A percentile compares a stretch with the other conserved stretches of the same genome.
phyloP scores from a whole-genome alignment of 1,284 basidiomycete genomes.

The Sporisorium exsertum region DNA sequence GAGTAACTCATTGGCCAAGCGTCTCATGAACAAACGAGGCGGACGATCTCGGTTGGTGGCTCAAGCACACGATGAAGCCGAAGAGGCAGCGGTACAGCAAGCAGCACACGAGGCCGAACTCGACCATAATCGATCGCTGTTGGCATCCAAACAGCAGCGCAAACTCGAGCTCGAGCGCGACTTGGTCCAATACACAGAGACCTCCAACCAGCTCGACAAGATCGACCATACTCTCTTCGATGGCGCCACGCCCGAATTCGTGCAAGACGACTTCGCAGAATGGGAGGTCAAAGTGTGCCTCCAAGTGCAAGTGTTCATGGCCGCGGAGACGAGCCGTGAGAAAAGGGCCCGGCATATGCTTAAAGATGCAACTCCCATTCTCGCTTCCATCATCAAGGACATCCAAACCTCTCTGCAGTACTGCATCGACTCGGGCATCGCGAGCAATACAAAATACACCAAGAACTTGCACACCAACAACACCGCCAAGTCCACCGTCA shows the following conservation, averaged over 20 bases:
- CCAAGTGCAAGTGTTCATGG: slow-evolving; percentile 35
- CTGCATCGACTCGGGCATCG: slow-evolving; percentile 55
- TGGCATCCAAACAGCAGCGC: slow-evolving; percentile 7
- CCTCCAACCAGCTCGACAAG: slow-evolving; percentile 26
- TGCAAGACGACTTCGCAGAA: slow-evolving; percentile 37
- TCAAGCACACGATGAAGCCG: slow-evolving; percentile 21
- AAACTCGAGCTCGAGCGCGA: slow-evolving; percentile 26
- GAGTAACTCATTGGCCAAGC: slow-evolving; percentile 36
- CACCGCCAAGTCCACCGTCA: slow-evolving; percentile 20
- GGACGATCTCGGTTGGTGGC: slow-evolving; percentile 14
- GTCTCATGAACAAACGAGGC: slow-evolving; percentile 41
- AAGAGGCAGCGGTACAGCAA: slow-evolving; percentile 28
- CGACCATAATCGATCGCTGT: slow-evolving; percentile 9
- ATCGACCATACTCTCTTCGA: slow-evolving; percentile 37
- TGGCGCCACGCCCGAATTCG: slow-evolving; percentile 34
- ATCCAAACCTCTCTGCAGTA: slow-evolving; percentile 46
- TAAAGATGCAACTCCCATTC: slow-evolving; percentile 26
- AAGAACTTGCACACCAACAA: slow-evolving; percentile 41
- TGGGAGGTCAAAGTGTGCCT: slow-evolving; percentile 49
- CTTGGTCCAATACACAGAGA: slow-evolving; percentile 19
- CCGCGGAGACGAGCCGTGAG: slow-evolving; percentile 52
- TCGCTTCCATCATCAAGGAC: slow-evolving; percentile 39
- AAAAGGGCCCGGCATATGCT: slow-evolving; percentile 49
- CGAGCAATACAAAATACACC: slow-evolving; percentile 51
- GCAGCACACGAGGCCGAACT: slow-evolving; percentile 30